Base-by-base conservation (phyloP, 306 rosid genomes). In the Crataegus laevigata region DNA sequence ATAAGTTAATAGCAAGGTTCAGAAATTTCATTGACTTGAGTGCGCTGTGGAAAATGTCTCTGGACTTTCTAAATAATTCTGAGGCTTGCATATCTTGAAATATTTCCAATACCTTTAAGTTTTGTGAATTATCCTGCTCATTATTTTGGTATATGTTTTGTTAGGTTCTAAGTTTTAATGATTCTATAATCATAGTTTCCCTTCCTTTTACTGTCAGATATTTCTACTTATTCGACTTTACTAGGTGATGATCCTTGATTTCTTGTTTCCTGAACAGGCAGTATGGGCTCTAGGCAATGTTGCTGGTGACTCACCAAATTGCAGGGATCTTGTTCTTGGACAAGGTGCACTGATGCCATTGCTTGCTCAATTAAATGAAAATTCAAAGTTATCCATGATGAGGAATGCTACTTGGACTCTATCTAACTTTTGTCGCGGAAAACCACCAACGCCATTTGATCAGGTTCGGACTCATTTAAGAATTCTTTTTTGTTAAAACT, bases 321-420 rank as follows among this genome's bases (percentile, higher is more conserved):
- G 89, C 68, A 85, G 93, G 72, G 91, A 88, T 82, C 88, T 85
- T 78, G 89, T 87, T 79, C 88, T 91, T 67, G 40, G 76, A 62
- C 82, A 86, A 22, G 89, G 88, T 76, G 93, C 91, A 2, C 84
- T 88, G 21, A 8, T 82, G 69, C 93, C 91, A 19, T 58, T 88
- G 73, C 62, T 91, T 28, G 34, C 78, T 59, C 89, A 79, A 29
- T 75, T 91, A 70, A 87, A 82, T 75, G 90, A 87, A 68, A 84
- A 74, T 34, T 78, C 94, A 30, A 87, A 89, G 77, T 59, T 85
- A 68, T 87, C 91, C 65, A 84, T 89, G 89, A 17, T 81, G 77
- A 87, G 90, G 79, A 75, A 81, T 87, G 89, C 89, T 75, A 82
- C 93, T 29, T 91, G 93, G 90, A 81, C 88, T 62, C 63, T 91